Evolutionary conservation across 345 rosid species (phyloP), one percentile per base, ranked within the genome.

Genomic region (Citrus glauca): DNA sequence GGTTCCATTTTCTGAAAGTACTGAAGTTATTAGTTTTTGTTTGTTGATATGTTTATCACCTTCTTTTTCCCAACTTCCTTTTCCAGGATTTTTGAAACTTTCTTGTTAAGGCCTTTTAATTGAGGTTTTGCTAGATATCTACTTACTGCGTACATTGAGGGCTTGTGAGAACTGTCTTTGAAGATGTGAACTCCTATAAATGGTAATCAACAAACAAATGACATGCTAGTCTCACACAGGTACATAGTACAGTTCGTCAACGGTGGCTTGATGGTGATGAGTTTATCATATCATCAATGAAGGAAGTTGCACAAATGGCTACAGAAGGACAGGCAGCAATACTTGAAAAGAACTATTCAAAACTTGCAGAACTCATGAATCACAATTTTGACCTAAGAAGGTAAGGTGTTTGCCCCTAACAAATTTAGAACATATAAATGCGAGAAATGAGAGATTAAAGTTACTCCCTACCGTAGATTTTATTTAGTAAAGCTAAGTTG

Each of bases 181-280:
- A n/a, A 27, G 27, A 33, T 35, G 50, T 11, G 7, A 32, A n/a
- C 63, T 35, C 33, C 32, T 57, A 6, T 20, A n/a, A 24, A 37
- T 60, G 37, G 60, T 67, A 27, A 40, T 25, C 40, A 8, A 71
- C 6, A 30, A 61, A 33, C 40, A 68, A 27, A 9, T 63, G 25
- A 81, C 45, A 25, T 3, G 2, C 28, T 6, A 16, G 32, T 84
- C 35, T 14, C 5, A 30, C 78, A 86, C 86, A 96, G 99, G 92
- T 96, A 55, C 99, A 94, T 79, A 90, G 98, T 76, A 84, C 86
- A 40, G 98, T 96, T 62, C 83, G 91, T 42, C 93, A 92, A 80
- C 89, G 95, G 72, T 96, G 99, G 99, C 90, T 94, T 53, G 83
- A 90, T 33, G 99, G 99, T 69, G 99, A 92, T 77, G 81, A 90